Conservation (phyloP, 495 filamentous ascomycete genomes). For the Parmelia sp. region DNA sequence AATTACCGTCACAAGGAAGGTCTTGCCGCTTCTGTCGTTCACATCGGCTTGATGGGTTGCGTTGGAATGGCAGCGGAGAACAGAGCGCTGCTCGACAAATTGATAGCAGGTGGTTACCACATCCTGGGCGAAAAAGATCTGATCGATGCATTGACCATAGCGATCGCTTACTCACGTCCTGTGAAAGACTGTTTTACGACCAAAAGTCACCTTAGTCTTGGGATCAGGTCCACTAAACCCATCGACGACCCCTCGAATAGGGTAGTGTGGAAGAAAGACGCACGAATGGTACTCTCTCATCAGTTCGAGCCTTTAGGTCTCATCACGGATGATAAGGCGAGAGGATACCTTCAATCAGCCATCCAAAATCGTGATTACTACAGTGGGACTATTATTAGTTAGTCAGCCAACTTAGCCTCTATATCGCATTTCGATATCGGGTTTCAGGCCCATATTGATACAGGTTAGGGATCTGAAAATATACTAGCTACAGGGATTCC, state of each 20-base stretch:
- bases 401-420: too few relatives aligned
- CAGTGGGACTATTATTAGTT: too few relatives aligned
- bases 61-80: constrained; percentile 37
- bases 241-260: constrained; percentile 20
- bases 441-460: too few relatives aligned
- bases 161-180: constrained; percentile 10
- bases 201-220: constrained; percentile 22
- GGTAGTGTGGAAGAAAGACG: constrained; percentile 26
- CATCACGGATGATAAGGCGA: constrained; percentile 8
- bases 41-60: constrained; percentile 50
- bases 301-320: constrained; percentile 4
- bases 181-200: background rate
- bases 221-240: constrained; percentile 1
- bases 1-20: constrained; percentile 25
- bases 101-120: constrained; percentile 6
- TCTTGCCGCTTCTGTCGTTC: constrained; percentile 39
- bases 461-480: too few relatives aligned
- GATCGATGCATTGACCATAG: constrained; percentile 10
- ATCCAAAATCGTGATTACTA: background rate
- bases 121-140: constrained; percentile 6
- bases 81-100: constrained; percentile 5
- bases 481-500: too few relatives aligned
- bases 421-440: too few relatives aligned
- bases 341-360: background rate
- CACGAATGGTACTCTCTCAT: constrained; percentile 22